Conservation (phyloP, 805 yeast genomes). For the Candida boidinii region DNA sequence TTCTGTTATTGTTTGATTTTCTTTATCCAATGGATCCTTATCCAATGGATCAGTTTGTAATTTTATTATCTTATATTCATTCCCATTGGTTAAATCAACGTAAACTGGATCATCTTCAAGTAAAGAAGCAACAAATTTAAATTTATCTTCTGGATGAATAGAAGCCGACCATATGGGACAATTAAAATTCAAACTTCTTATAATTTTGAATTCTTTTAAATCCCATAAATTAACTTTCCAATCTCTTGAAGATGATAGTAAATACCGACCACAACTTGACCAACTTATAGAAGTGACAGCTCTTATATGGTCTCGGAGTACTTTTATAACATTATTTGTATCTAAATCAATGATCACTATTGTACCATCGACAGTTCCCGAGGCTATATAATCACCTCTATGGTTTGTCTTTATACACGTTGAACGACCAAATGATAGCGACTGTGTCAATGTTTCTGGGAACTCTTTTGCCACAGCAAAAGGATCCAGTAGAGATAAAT, state of each 20-base stretch:
- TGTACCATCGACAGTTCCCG: slow-evolving; percentile 69
- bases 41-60: slow-evolving; percentile 13
- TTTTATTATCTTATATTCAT: slow-evolving; percentile 5
- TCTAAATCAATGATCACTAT: slow-evolving; percentile 68
- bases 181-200: slow-evolving; percentile 43
- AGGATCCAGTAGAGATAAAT: slow-evolving; percentile 79
- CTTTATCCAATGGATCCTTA: slow-evolving; percentile 6
- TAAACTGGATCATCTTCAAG: slow-evolving; percentile 53
- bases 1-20: slow-evolving; percentile 8
- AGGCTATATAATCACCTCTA: slow-evolving; percentile 80
- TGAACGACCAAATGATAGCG: slow-evolving; percentile 57
- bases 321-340: slow-evolving; percentile 50
- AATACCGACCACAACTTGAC: slow-evolving; percentile 63
- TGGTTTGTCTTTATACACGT: slow-evolving; percentile 61
- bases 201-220: slow-evolving; percentile 32
- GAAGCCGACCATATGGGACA: slow-evolving; percentile 69
- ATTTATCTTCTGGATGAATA: slow-evolving; percentile 40
- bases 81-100: slow-evolving; percentile 30
- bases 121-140: slow-evolving; percentile 51
- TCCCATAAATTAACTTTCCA: slow-evolving; percentile 85
- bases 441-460: slow-evolving; percentile 75
- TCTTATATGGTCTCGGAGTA: slow-evolving; percentile 57
- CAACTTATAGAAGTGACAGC: slow-evolving; percentile 69
- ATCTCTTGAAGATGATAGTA: slow-evolving; percentile 69
- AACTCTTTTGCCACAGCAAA: slow-evolving; percentile 85